A percentile compares a stretch with the other conserved stretches of the same genome.
Evolutionary conservation across 176 grass and related monocot species (phyloP).

Genomic region (barley (Hordeum vulgare)): DNA sequence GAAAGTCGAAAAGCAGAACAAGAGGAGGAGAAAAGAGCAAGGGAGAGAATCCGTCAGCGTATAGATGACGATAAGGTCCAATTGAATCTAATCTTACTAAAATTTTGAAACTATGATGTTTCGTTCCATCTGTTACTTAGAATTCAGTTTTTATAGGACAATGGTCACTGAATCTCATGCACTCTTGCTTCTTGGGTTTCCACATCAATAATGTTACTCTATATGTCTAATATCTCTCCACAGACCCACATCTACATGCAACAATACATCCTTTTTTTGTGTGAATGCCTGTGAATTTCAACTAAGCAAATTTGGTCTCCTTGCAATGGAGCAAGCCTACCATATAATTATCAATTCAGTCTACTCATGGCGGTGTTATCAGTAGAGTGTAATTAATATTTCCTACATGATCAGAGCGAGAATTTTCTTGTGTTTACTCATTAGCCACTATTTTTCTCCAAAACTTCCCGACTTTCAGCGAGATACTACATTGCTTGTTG

Average conservation of each 20-base stretch:
- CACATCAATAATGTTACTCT: not conserved
- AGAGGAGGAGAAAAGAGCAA: constrained; percentile 81
- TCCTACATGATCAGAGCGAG: not conserved
- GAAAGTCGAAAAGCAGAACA: constrained; percentile 55
- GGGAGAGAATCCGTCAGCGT: constrained; percentile 56
- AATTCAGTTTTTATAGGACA: not conserved
- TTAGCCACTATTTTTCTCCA: not conserved
- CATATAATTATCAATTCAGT: not conserved
- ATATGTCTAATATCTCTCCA: not conserved
- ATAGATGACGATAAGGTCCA: constrained; percentile 82
- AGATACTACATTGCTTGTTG: not conserved
- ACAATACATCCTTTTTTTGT: not conserved
- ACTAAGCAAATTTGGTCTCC: not conserved
- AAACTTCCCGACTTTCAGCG: not conserved
- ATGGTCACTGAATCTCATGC: not conserved
- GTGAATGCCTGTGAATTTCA: not conserved
- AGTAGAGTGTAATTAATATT: not conserved
- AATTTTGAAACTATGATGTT: not conserved
- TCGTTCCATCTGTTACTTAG: not conserved
- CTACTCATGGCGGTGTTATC: not conserved
- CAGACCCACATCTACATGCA: not conserved
- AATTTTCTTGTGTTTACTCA: not conserved
- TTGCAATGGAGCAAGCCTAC: not conserved
- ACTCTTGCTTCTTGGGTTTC: not conserved
- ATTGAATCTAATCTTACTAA: not conserved